phyloP scores from a whole-genome alignment of 2,329 filamentous ascomycete genomes.

The Chrysoporthe cubensis region DNA sequence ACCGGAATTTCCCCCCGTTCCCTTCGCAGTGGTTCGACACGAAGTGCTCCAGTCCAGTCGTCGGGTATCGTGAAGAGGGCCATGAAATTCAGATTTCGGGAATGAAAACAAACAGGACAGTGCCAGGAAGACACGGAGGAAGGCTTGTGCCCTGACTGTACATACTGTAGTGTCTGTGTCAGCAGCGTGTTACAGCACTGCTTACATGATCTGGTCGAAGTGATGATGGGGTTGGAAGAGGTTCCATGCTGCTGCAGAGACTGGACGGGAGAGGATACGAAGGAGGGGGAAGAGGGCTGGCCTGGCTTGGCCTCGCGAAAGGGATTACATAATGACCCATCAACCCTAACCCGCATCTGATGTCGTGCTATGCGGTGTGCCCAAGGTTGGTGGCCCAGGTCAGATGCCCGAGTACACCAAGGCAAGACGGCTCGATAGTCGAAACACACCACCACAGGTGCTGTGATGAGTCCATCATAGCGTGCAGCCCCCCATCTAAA shows the following conservation, averaged over 20 bases:
- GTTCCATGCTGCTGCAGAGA: too few relatives aligned
- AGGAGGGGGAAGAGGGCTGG: too few relatives aligned
- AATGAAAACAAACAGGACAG: background rate
- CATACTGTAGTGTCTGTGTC: background rate
- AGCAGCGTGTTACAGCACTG: conserved; percentile 1
- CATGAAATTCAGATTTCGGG: conserved; percentile 3
- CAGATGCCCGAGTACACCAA: background rate
- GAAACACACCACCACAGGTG: too few relatives aligned
- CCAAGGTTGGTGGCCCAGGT: background rate
- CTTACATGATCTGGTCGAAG: conserved; percentile 1
- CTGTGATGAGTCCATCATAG: too few relatives aligned
- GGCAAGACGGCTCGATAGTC: too few relatives aligned
- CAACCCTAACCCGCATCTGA: background rate
- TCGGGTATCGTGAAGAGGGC: conserved; percentile 22
- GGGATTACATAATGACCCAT: background rate
- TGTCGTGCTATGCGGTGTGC: too few relatives aligned
- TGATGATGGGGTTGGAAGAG: background rate
- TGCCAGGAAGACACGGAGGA: conserved; percentile 8
- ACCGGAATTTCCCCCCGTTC: conserved; percentile 23
- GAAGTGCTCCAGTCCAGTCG: conserved; percentile 2
- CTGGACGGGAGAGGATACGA: too few relatives aligned
- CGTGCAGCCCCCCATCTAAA: too few relatives aligned
- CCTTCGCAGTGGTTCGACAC: conserved; percentile 16
- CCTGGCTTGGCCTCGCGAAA: too few relatives aligned
- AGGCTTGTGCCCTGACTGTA: conserved; percentile 6